Evolutionary conservation across 148 eudicot species (phyloP).

Genomic region (Amaranthus hypochondriacus): DNA sequence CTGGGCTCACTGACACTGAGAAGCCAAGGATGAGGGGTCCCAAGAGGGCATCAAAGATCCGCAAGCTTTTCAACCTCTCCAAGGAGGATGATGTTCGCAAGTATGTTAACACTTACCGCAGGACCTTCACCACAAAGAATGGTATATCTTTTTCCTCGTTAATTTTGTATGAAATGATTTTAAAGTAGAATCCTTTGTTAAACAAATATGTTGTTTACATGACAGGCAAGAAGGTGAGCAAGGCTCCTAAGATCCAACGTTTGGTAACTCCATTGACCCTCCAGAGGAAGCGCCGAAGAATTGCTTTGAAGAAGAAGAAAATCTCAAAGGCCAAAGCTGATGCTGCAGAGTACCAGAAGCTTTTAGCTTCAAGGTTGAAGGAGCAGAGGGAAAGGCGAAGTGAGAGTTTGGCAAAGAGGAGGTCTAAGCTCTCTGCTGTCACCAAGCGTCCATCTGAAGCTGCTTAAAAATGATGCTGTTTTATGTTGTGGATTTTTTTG

Average conservation of each 20-base stretch:
- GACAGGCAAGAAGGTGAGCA: slow-evolving; percentile 71
- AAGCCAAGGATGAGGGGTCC: slow-evolving; percentile 97
- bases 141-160: slow-evolving; percentile 30
- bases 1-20: slow-evolving; percentile 76
- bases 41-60: slow-evolving; percentile 87
- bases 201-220: background rate
- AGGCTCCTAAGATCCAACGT: slow-evolving; percentile 88
- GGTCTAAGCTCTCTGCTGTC: slow-evolving; percentile 39
- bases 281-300: slow-evolving; percentile 87
- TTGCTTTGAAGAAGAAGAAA: slow-evolving; percentile 81
- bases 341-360: slow-evolving; percentile 54
- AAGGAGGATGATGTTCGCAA: slow-evolving; percentile 89
- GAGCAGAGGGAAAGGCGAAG: slow-evolving; percentile 46
- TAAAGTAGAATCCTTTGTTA: background rate
- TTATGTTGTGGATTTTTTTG: background rate
- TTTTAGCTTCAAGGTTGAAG: slow-evolving; percentile 40
- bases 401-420: slow-evolving; percentile 46
- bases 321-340: slow-evolving; percentile 49
- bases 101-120: slow-evolving; percentile 87
- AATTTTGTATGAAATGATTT: no score
- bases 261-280: slow-evolving; percentile 79
- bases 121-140: slow-evolving; percentile 58
- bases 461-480: no score
- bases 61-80: slow-evolving; percentile 80
- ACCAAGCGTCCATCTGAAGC: slow-evolving; percentile 22